Evolutionary conservation across 1,139 yeast species (phyloP).

Genomic region (Hemisphaericaspora xylofermentans): DNA sequence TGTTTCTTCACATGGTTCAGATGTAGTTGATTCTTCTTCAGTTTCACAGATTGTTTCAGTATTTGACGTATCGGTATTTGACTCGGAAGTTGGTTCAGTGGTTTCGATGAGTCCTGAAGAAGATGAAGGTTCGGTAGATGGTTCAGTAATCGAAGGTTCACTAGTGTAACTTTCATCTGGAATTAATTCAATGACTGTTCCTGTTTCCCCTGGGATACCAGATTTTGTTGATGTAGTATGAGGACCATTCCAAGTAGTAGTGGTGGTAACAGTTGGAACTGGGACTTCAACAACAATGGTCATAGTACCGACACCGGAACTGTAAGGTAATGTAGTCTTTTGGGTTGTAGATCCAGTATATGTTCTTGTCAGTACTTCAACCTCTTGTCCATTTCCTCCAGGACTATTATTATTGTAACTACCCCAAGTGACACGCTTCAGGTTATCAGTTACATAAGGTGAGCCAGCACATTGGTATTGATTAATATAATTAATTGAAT

Average conservation of each 20-base stretch:
- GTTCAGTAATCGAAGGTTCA: not conserved
- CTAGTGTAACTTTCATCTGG: not conserved
- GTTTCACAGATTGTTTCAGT: no score
- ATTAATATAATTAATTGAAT: slow-evolving; percentile 7
- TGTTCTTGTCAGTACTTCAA: slow-evolving; percentile 24
- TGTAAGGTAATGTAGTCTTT: slow-evolving; percentile 21
- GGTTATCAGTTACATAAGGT: not conserved
- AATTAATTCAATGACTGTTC: slow-evolving; percentile 3
- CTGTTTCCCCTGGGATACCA: slow-evolving; percentile 14
- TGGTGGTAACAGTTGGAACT: slow-evolving; percentile 19
- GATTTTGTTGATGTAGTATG: slow-evolving; percentile 11
- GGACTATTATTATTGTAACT: slow-evolving; percentile 13
- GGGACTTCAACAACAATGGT: slow-evolving; percentile 20
- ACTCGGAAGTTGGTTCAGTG: no score
- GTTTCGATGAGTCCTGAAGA: no score
- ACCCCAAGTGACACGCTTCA: slow-evolving; percentile 11
- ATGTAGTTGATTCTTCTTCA: no score
- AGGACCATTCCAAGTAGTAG: slow-evolving; percentile 18
- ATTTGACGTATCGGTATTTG: no score
- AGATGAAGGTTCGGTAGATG: not conserved
- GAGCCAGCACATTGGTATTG: slow-evolving; percentile 15
- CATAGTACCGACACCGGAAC: slow-evolving; percentile 12
- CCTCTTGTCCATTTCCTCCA: slow-evolving; percentile 23
- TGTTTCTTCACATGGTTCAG: no score
- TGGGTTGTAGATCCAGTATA: slow-evolving; percentile 23